Conservation (phyloP, 2,329 filamentous ascomycete species). For the Aspergillus piperis region DNA sequence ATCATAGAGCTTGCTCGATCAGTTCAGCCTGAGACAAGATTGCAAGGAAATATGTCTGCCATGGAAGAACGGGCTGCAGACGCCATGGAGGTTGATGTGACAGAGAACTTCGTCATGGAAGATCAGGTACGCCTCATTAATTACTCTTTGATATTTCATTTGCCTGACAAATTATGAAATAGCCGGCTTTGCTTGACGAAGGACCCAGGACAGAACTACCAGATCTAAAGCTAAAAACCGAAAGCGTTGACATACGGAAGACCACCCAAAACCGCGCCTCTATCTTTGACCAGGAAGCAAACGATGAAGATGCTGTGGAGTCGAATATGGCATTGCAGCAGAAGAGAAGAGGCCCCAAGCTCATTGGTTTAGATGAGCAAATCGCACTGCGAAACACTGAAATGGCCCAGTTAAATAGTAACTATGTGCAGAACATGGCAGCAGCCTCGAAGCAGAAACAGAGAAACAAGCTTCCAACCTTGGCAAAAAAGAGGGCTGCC, state of each 20-base stretch:
- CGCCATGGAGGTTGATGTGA: constrained; percentile 34
- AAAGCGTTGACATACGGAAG: not conserved
- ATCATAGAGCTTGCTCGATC: constrained; percentile 50
- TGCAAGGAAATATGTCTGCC: constrained; percentile 11
- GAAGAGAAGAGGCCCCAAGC: constrained; percentile 38
- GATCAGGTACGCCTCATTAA: constrained; percentile 13
- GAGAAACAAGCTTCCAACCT: constrained; percentile 41
- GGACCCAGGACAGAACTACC: constrained; percentile 26
- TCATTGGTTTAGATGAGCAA: constrained; percentile 50
- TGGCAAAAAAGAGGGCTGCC: constrained; percentile 64
- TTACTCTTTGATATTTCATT: too few relatives aligned
- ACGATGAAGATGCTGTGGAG: not conserved
- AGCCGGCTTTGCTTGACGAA: constrained; percentile 33
- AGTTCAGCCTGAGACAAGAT: constrained; percentile 15
- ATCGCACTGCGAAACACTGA: constrained; percentile 59
- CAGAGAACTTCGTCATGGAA: constrained; percentile 37
- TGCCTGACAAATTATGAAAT: not conserved
- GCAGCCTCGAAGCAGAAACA: constrained; percentile 48
- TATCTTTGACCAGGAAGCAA: not conserved
- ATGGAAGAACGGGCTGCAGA: constrained; percentile 29
- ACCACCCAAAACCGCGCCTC: not conserved
- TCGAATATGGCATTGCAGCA: constrained; percentile 26
- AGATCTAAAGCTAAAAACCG: not conserved
- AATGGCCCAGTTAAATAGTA: constrained; percentile 57
- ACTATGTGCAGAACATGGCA: constrained; percentile 64